Conservation (phyloP, 2,329 filamentous ascomycete species). For the Nemania diffusa region DNA sequence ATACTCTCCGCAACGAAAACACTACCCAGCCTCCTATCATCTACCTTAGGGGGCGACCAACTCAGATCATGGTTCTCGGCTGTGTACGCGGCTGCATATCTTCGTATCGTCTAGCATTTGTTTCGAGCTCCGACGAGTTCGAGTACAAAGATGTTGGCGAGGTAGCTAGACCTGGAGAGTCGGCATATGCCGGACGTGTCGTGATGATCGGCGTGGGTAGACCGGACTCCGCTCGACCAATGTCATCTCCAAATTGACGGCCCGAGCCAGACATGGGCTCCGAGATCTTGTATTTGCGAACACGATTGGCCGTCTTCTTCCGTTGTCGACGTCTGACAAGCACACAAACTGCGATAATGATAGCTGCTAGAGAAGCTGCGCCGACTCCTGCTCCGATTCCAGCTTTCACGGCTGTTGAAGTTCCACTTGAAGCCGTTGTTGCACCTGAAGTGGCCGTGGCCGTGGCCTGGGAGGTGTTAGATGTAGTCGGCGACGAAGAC, state of each 20-base stretch:
- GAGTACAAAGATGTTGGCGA: conserved; percentile 41
- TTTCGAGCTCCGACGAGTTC: conserved; percentile 56
- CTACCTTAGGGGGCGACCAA: not conserved
- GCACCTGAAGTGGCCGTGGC: conserved; percentile 14
- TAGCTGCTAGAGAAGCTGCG: conserved; percentile 54
- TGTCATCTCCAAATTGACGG: conserved; percentile 47
- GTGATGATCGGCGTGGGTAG: conserved; percentile 40
- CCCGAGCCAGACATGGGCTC: conserved; percentile 62
- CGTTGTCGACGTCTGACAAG: conserved; percentile 51
- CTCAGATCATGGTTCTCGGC: conserved; percentile 54
- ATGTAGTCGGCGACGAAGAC: conserved; percentile 30
- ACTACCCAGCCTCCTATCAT: not conserved
- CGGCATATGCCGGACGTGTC: conserved; percentile 4
- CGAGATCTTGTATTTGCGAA: conserved; percentile 58
- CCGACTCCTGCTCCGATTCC: conserved; percentile 62
- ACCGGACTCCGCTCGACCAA: conserved; percentile 41
- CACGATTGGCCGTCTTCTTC: conserved; percentile 39
- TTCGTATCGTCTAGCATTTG: conserved; percentile 65
- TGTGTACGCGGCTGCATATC: conserved; percentile 65
- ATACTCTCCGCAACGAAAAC: not conserved
- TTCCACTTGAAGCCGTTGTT: conserved; percentile 40
- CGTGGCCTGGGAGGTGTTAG: conserved; percentile 8
- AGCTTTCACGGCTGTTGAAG: conserved; percentile 58
- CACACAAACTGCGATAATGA: conserved; percentile 54
- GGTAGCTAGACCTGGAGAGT: conserved; percentile 23